phyloP scores from a whole-genome alignment of 2,329 filamentous ascomycete species.

The Aspergillus pseudonomiae region DNA sequence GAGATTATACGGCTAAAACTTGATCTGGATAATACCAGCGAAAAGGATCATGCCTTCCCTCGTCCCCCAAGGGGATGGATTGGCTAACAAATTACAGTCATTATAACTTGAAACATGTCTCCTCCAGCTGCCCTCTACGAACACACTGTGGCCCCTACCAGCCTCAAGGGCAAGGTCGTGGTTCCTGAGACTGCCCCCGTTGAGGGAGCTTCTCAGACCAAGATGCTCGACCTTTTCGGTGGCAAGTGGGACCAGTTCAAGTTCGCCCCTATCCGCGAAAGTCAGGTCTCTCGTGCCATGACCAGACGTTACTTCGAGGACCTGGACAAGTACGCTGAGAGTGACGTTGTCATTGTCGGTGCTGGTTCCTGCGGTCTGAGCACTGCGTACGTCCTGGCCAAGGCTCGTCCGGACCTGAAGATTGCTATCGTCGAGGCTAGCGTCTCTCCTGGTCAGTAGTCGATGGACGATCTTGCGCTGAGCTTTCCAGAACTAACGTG shows the following conservation, averaged over 20 bases:
- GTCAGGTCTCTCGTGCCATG: constrained; percentile 91
- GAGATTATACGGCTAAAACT: constrained; percentile 93
- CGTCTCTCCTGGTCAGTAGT: constrained; percentile 68
- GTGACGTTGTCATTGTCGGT: constrained; percentile 90
- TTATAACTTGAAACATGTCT: constrained; percentile 62
- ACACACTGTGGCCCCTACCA: constrained; percentile 41
- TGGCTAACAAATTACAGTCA: constrained; percentile 41
- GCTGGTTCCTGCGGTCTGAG: constrained; percentile 87
- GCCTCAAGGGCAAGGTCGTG: constrained; percentile 49
- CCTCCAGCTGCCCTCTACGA: constrained; percentile 72
- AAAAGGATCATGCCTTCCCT: constrained; percentile 91
- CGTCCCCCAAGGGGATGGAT: constrained; percentile 44
- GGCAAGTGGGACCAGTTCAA: constrained; percentile 80
- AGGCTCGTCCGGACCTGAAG: constrained; percentile 82
- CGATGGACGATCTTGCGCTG: neutral
- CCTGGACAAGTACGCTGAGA: constrained; percentile 85
- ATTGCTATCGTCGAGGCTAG: constrained; percentile 89
- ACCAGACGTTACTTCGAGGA: constrained; percentile 90
- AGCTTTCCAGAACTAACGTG: constrained; percentile 10
- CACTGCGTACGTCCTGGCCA: constrained; percentile 81
- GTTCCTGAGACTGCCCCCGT: constrained; percentile 43
- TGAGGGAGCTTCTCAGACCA: constrained; percentile 50
- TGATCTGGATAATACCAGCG: constrained; percentile 99
- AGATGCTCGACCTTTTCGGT: constrained; percentile 66
- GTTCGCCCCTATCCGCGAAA: constrained; percentile 87